These are phyloP conservation scores for Coemansia javaensis DNA, from an alignment of 192 early-diverging fungal genomes.

Conservation along the genomic window DNA sequence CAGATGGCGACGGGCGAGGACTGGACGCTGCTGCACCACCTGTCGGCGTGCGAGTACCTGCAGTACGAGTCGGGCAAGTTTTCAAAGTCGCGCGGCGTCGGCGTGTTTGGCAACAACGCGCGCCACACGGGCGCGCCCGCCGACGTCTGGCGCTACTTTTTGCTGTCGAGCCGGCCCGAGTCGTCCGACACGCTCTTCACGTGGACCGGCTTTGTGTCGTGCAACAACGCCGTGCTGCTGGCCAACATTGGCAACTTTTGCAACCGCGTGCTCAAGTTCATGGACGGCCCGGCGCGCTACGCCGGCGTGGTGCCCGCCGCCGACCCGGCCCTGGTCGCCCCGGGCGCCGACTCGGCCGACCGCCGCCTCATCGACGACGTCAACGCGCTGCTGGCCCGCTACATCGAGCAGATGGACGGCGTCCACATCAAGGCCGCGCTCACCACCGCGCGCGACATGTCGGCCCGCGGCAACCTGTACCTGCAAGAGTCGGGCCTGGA, in stretches of 20 bases:
- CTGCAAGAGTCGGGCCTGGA: slow-evolving; percentile 91
- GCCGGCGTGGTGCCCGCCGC: slow-evolving; percentile 69
- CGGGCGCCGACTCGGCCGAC: slow-evolving; percentile 58
- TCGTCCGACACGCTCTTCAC: slow-evolving; percentile 85
- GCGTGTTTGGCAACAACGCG: slow-evolving; percentile 97
- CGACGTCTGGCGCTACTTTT: slow-evolving; percentile 96
- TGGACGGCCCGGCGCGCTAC: slow-evolving; percentile 76
- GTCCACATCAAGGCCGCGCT: slow-evolving; percentile 85
- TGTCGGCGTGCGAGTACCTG: slow-evolving; percentile 93
- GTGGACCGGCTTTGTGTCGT: slow-evolving; percentile 87
- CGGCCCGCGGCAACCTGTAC: slow-evolving; percentile 89
- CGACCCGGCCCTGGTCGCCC: slow-evolving; percentile 35
- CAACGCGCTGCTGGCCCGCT: slow-evolving; percentile 69
- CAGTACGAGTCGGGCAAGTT: slow-evolving; percentile 97
- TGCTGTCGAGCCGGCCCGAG: slow-evolving; percentile 90
- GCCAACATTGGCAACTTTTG: slow-evolving; percentile 97
- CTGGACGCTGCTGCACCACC: slow-evolving; percentile 90
- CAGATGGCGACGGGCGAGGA: slow-evolving; percentile 81
- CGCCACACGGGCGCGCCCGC: slow-evolving; percentile 82
- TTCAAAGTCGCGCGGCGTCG: slow-evolving; percentile 91
- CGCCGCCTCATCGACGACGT: slow-evolving; percentile 74
- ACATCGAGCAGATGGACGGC: slow-evolving; percentile 71
- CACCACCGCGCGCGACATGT: slow-evolving; percentile 86
- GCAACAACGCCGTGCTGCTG: slow-evolving; percentile 94
- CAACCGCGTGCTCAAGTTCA: slow-evolving; percentile 94